A percentile compares a stretch with the other conserved stretches of the same genome.
phyloP scores from a whole-genome alignment of 768 basidiomycete species.

The Basidioascus undulatus region DNA sequence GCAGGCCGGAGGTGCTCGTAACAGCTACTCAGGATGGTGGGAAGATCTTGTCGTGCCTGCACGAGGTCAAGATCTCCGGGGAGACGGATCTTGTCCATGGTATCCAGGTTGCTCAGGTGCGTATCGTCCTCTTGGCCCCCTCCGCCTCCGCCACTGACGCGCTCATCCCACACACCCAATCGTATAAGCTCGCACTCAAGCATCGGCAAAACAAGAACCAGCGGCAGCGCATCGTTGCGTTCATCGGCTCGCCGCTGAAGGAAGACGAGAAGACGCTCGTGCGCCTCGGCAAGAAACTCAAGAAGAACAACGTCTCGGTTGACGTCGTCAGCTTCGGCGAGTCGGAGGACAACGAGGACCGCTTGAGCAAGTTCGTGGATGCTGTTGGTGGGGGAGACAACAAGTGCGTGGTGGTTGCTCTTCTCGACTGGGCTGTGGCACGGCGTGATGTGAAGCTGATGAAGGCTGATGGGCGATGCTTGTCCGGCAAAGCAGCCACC shows the following conservation, averaged over 20 bases:
- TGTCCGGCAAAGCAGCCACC: slow-evolving; percentile 30
- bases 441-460: neutral
- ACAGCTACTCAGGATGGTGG: slow-evolving; percentile 90
- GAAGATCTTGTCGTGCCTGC: slow-evolving; percentile 59
- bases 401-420: slow-evolving; percentile 30
- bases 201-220: slow-evolving; percentile 97
- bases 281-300: slow-evolving; percentile 82
- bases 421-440: neutral
- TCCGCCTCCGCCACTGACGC: neutral
- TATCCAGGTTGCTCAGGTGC: slow-evolving; percentile 60
- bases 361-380: slow-evolving; percentile 62
- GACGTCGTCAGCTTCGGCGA: slow-evolving; percentile 83
- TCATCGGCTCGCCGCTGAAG: slow-evolving; percentile 66
- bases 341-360: slow-evolving; percentile 31
- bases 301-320: slow-evolving; percentile 96
- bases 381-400: slow-evolving; percentile 59
- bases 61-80: slow-evolving; percentile 55
- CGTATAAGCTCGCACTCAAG: slow-evolving; percentile 49
- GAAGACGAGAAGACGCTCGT: slow-evolving; percentile 58
- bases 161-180: neutral
- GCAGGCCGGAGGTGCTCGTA: slow-evolving; percentile 79
- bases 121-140: neutral
- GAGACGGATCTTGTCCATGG: slow-evolving; percentile 67
- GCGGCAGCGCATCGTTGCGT: slow-evolving; percentile 82
- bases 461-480: neutral